Evolutionary conservation across 2,329 filamentous ascomycete genomes (phyloP).

Genomic region (Cadophora luteo-olivacea): DNA sequence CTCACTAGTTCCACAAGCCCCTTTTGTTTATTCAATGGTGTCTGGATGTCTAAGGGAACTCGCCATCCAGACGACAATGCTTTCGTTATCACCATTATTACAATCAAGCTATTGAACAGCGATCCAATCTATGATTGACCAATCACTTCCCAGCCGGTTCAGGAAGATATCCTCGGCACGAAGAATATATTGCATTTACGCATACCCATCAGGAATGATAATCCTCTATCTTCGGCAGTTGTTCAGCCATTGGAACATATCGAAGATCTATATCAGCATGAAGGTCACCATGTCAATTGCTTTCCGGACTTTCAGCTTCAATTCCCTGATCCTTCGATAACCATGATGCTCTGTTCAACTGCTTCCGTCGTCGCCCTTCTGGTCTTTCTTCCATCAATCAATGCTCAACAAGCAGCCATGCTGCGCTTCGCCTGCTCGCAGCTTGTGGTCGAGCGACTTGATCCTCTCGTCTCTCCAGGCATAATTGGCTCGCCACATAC

Average conservation of each 20-base stretch:
- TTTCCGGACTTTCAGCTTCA: background rate
- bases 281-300: background rate
- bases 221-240: background rate
- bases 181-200: background rate
- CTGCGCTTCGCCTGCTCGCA: constrained; percentile 29
- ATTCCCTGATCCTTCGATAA: background rate
- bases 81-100: background rate
- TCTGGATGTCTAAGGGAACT: no score
- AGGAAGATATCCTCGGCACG: background rate
- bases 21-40: no score
- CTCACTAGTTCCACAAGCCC: no score
- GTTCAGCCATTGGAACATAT: background rate
- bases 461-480: constrained; percentile 31
- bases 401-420: constrained; percentile 7
- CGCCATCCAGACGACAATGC: no score
- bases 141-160: background rate
- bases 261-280: background rate
- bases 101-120: background rate
- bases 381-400: background rate
- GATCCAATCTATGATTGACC: background rate
- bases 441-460: constrained; percentile 32
- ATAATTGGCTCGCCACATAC: constrained; percentile 29
- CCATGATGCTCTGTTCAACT: background rate
- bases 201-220: background rate
- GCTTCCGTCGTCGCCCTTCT: background rate